Percentiles rank a stretch among this genome's conserved stretches.
These are phyloP conservation scores for Metschnikowia proteae DNA, from an alignment of 805 yeast genomes.

Conservation along the genomic window DNA sequence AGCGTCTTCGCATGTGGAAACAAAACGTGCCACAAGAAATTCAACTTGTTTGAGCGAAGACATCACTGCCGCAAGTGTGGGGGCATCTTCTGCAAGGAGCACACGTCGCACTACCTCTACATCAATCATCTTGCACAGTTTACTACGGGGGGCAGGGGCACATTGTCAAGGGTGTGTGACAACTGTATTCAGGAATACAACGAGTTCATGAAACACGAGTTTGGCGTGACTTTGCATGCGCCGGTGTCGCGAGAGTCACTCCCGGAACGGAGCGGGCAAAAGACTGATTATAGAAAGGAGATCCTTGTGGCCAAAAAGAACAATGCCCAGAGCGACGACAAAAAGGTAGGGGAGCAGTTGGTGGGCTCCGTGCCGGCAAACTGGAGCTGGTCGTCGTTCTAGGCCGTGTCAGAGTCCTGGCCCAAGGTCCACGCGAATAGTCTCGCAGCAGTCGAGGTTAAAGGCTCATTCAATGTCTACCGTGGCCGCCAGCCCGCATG, in stretches of 20 bases:
- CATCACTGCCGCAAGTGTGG: conserved; percentile 89
- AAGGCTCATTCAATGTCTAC: no score
- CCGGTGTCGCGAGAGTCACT: conserved; percentile 11
- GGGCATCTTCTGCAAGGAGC: conserved; percentile 70
- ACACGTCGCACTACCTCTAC: conserved; percentile 54
- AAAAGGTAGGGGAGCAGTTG: conserved; percentile 21
- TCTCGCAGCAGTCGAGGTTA: no score
- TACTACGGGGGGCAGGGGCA: conserved; percentile 64
- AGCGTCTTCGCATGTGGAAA: conserved; percentile 59
- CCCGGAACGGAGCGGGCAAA: conserved; percentile 4
- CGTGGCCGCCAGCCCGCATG: no score
- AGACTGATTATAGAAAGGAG: conserved; percentile 10
- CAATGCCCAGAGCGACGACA: conserved; percentile 3
- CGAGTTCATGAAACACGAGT: conserved; percentile 40
- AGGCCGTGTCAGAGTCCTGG: conserved; percentile 5
- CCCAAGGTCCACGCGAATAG: no score
- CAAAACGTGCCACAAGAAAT: conserved; percentile 52
- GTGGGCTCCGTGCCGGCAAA: conserved; percentile 63
- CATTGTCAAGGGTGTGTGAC: conserved; percentile 67
- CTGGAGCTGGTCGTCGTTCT: conserved; percentile 79
- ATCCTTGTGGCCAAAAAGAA: conserved; percentile 7
- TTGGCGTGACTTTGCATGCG: conserved; percentile 26
- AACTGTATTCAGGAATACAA: conserved; percentile 61
- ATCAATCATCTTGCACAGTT: conserved; percentile 58
- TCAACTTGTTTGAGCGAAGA: conserved; percentile 73